Evolutionary conservation across 139 green algal species (phyloP), one percentile per base, ranked within the genome.

Genomic region (Micractinium sp.): DNA sequence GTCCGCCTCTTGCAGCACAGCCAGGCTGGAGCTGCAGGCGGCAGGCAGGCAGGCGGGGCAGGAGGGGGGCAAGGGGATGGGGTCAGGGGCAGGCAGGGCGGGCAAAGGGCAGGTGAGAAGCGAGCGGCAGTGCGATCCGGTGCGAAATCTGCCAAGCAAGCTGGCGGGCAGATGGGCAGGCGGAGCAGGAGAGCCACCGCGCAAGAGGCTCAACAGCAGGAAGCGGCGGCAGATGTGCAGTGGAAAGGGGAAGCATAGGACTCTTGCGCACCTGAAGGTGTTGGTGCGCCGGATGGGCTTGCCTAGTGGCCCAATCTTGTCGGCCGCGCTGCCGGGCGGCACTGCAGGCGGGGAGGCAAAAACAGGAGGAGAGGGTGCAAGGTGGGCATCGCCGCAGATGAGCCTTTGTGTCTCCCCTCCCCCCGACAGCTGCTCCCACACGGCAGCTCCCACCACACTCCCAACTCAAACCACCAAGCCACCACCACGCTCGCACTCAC

Each of bases 241-340:
- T 27, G 20, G 47, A 9, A 5, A 56, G 47, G 7, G 9, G 9
- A 9, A 56, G 47, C 47, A 56, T 5, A 56, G 7, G 47, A 56
- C 7, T 71, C n/a, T 25, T 27, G 12, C 63, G 22, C 63, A 71
- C 82, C 81, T 91, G 76, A 90, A 93, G 29, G 90, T 93, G 87
- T 93, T 93, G 60, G 76, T 93, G 41, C 90, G 82, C 27, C 87
- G 73, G 83, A 93, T 92, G 74, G 89, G 89, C 41, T 92, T 74
- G 63, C 89, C 89, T 85, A 92, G 78, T 9, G 89, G 84, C 1
- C 89, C 89, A 33, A 92, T 66, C 85, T 56, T 33, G 38, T 38
- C 56, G 31, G 60, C 69, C 19, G 47, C 53, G 81, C 25, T 29
- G 63, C 36, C n/a, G 9, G 77, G 87, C 63, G 86, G 78, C 38